Percentiles rank a stretch among this genome's conserved stretches.
Conservation (phyloP, 1,139 yeast genomes). For the Pichia sorboxylosa region DNA sequence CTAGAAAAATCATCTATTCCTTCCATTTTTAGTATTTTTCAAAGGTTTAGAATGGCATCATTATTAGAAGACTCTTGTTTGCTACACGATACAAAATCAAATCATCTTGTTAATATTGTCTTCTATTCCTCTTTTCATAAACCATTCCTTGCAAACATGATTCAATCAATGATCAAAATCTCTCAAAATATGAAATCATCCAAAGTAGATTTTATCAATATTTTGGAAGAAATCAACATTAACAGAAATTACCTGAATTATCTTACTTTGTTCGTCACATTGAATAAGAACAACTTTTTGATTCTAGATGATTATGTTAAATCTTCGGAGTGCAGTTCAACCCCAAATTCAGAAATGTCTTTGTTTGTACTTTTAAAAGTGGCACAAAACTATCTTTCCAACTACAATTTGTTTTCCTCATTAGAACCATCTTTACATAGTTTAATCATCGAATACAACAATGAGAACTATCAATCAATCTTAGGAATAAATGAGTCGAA, state of each 20-base stretch:
- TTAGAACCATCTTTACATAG: slow-evolving; percentile 2
- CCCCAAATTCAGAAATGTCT: slow-evolving; percentile 7
- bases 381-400: slow-evolving; percentile 2
- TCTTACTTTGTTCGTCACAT: slow-evolving; percentile 2
- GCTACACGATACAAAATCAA: slow-evolving; percentile 11
- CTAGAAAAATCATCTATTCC: slow-evolving; percentile 5
- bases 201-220: background rate
- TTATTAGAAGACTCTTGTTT: slow-evolving; percentile 15
- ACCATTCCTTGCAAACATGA: slow-evolving; percentile 2
- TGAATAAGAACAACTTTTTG: background rate
- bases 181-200: background rate
- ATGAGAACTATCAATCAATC: slow-evolving; percentile 5
- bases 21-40: slow-evolving; percentile 13
- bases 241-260: slow-evolving; percentile 2
- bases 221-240: background rate
- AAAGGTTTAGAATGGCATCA: slow-evolving; percentile 12
- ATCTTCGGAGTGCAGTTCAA: background rate
- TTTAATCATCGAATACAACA: slow-evolving; percentile 5
- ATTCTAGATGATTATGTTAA: slow-evolving; percentile 5
- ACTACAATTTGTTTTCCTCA: slow-evolving; percentile 6
- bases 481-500: slow-evolving; percentile 5
- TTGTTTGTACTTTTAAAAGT: slow-evolving; percentile 6
- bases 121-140: slow-evolving; percentile 10
- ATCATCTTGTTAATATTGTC: slow-evolving; percentile 9
- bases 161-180: slow-evolving; percentile 1